Evolutionary conservation across 805 yeast genomes (phyloP).

Genomic region (Starmerella sp.): DNA sequence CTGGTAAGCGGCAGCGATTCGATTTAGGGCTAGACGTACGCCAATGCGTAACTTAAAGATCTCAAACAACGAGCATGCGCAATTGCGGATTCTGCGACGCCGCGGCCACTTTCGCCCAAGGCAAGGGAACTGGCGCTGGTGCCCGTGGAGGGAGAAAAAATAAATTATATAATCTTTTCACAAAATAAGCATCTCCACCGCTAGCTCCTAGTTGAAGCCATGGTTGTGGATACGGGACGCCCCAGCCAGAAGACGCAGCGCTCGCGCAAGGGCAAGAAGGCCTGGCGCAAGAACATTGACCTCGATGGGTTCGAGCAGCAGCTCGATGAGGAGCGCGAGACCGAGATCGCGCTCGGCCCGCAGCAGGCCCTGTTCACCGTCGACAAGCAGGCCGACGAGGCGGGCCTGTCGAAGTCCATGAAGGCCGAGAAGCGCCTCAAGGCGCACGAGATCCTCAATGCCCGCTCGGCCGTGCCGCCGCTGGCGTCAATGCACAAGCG

Average conservation of each 20-base stretch:
- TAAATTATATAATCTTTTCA: slow-evolving; percentile 7
- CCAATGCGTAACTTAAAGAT: too few species aligned
- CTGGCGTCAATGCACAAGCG: slow-evolving; percentile 34
- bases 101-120: neutral
- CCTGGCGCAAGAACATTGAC: slow-evolving; percentile 91
- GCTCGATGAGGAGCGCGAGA: slow-evolving; percentile 58
- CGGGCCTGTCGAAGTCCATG: slow-evolving; percentile 31
- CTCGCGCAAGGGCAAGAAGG: slow-evolving; percentile 83
- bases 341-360: slow-evolving; percentile 32
- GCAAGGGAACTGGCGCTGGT: neutral
- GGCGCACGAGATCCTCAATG: slow-evolving; percentile 59
- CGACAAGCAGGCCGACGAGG: slow-evolving; percentile 55
- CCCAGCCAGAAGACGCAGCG: slow-evolving; percentile 52
- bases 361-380: slow-evolving; percentile 43
- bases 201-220: neutral
- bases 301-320: slow-evolving; percentile 64
- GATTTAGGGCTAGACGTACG: neutral
- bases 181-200: neutral
- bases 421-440: slow-evolving; percentile 39
- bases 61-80: too few species aligned
- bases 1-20: too few species aligned
- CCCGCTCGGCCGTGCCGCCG: slow-evolving; percentile 68
- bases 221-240: slow-evolving; percentile 18
- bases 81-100: too few species aligned
- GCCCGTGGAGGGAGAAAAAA: neutral